Evolutionary conservation across 805 yeast genomes (phyloP).

Genomic region (Metahyphopichia silvanorum): DNA sequence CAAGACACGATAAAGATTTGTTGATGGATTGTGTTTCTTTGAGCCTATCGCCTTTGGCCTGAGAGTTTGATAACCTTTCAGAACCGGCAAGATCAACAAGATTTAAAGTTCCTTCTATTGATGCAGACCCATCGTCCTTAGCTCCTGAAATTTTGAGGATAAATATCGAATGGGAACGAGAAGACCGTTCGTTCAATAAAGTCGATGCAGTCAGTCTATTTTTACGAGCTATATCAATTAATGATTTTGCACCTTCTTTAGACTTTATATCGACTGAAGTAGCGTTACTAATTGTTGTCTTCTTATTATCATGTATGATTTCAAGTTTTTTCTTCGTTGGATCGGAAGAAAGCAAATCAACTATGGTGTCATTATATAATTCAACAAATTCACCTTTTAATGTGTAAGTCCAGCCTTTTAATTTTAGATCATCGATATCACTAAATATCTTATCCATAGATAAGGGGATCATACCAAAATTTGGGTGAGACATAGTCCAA

Average conservation of each 20-base stretch:
- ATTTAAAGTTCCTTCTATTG: slow-evolving; percentile 61
- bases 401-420: slow-evolving; percentile 60
- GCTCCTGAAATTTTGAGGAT: slow-evolving; percentile 57
- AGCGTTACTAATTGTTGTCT: slow-evolving; percentile 61
- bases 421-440: slow-evolving; percentile 44
- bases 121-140: slow-evolving; percentile 47
- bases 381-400: slow-evolving; percentile 79
- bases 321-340: slow-evolving; percentile 46
- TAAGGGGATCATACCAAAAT: slow-evolving; percentile 78
- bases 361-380: slow-evolving; percentile 79
- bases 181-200: slow-evolving; percentile 74
- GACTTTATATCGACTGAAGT: slow-evolving; percentile 45
- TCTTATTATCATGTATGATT: slow-evolving; percentile 65
- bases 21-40: slow-evolving; percentile 88
- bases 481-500: slow-evolving; percentile 71
- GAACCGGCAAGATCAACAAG: slow-evolving; percentile 93
- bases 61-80: slow-evolving; percentile 74
- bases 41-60: slow-evolving; percentile 74
- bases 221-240: slow-evolving; percentile 53
- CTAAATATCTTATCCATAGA: slow-evolving; percentile 70
- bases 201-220: slow-evolving; percentile 82
- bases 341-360: slow-evolving; percentile 54
- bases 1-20: slow-evolving; percentile 80
- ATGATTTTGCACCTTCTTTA: slow-evolving; percentile 44
- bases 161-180: slow-evolving; percentile 88